Base-by-base conservation (phyloP, 768 basidiomycete species). In the Leccinum subgranulosum region DNA sequence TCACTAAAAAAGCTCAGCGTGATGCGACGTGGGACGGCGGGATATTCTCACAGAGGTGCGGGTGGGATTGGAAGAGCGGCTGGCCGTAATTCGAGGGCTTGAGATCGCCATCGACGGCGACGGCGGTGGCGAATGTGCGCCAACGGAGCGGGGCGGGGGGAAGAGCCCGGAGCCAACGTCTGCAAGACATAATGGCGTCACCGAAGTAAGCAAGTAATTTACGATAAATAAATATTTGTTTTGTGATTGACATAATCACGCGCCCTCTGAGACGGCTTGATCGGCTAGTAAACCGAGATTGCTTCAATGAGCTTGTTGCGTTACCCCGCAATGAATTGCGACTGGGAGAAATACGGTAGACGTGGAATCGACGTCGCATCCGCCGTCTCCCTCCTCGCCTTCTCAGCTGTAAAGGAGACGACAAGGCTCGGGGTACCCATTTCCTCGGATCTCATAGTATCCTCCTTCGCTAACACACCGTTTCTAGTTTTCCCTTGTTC, bases 21-120 rank as follows among this genome's bases (percentile, higher is more conserved):
- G n/a, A 21, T 48, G 60, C 6, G 28, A 60, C 29, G 36, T 50
- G 45, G 5, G 56, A 51, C 39, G n/a, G 21, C 11, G 34, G 52
- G 23, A 39, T 9, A 17, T 27, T 75, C 81, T 61, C 59, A 87
- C 86, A 63, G 28, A 97, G 82, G 73, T 96, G 92, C 1, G 93
- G 88, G 69, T 97, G 94, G 0, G 91, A 91, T 21, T 77, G 74
- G 19, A 79, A 81, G 11, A 87, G 76, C 0, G 94, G 92, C 69
- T 96, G 94, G 1, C 93, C 93, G 64, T 84, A 90, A 31, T 74
- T 72, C 7, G 92, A 85, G 3, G 92, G 92, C 72, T 93, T 94
- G 46, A 59, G 65, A 28, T 70, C 64, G 39, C 60, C 48, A 49
- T 68, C 66, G 41, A 68, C 12, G 43, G 17, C 23, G 9, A 61